phyloP scores from a whole-genome alignment of 345 rosid genomes.

The Salix arbutifolia region DNA sequence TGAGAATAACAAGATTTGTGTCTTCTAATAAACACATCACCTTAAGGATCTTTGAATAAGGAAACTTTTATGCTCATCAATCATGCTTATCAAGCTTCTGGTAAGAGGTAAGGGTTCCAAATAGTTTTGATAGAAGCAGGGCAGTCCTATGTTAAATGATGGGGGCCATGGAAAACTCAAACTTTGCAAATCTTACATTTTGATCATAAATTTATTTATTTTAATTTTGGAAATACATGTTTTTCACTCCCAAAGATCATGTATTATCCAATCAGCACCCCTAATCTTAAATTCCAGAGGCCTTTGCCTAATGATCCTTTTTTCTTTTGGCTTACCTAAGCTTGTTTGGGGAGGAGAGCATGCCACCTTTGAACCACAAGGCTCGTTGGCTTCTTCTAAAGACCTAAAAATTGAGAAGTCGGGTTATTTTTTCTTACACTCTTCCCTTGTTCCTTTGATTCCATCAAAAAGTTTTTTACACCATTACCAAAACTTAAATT shows the following conservation, averaged over 20 bases:
- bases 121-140: not conserved
- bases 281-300: no score
- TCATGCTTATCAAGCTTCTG: not conserved
- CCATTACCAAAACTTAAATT: not conserved
- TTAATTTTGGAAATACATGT: no score
- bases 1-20: not conserved
- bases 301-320: not conserved
- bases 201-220: no score
- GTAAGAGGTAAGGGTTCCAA: not conserved
- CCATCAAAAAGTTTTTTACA: not conserved
- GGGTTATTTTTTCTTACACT: not conserved
- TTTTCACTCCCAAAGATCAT: no score
- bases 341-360: not conserved
- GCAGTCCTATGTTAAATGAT: no score
- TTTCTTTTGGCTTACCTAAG: not conserved
- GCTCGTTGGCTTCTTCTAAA: not conserved
- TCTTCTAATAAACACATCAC: not conserved
- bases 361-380: not conserved
- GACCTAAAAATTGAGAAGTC: not conserved
- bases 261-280: no score
- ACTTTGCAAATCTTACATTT: no score
- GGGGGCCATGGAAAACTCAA: no score
- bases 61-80: no score
- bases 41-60: not conserved
- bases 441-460: not conserved